Evolutionary conservation across 768 basidiomycete species (phyloP).

Genomic region (Lentinula raphanica): DNA sequence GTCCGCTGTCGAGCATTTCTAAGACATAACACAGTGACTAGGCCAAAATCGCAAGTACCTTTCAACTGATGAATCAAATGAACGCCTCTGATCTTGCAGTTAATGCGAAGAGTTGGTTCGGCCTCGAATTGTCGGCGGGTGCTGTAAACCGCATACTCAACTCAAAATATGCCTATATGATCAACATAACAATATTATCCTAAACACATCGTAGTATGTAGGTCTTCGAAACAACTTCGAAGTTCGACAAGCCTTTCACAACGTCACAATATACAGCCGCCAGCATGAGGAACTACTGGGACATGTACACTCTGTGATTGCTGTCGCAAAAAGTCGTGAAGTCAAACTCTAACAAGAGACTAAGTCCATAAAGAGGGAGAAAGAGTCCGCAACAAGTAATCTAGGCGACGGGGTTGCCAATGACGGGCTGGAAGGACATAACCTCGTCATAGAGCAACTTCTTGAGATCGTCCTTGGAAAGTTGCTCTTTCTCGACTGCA

Average conservation of each 20-base stretch:
- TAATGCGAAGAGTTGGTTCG: too few relatives aligned
- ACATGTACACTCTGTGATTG: not conserved
- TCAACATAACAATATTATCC: not conserved
- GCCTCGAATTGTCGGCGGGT: too few relatives aligned
- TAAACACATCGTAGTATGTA: not conserved
- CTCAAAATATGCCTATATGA: not conserved
- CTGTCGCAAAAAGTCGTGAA: not conserved
- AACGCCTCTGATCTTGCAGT: too few relatives aligned
- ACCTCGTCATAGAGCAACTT: conserved; percentile 83
- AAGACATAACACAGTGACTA: too few relatives aligned
- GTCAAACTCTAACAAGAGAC: not conserved
- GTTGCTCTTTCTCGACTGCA: conserved; percentile 55
- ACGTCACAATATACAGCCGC: not conserved
- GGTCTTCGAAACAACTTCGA: not conserved
- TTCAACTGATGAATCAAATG: too few relatives aligned
- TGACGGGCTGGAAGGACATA: conserved; percentile 63
- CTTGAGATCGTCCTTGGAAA: conserved; percentile 77
- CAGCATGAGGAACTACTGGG: not conserved
- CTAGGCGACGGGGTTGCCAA: conserved; percentile 29
- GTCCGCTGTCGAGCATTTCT: too few relatives aligned
- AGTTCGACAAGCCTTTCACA: not conserved
- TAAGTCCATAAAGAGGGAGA: not conserved
- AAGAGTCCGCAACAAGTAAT: not conserved
- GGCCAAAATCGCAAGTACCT: too few relatives aligned
- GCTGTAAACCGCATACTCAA: not conserved